phyloP scores from a whole-genome alignment of 1,139 yeast genomes.

The Pichia terricola region DNA sequence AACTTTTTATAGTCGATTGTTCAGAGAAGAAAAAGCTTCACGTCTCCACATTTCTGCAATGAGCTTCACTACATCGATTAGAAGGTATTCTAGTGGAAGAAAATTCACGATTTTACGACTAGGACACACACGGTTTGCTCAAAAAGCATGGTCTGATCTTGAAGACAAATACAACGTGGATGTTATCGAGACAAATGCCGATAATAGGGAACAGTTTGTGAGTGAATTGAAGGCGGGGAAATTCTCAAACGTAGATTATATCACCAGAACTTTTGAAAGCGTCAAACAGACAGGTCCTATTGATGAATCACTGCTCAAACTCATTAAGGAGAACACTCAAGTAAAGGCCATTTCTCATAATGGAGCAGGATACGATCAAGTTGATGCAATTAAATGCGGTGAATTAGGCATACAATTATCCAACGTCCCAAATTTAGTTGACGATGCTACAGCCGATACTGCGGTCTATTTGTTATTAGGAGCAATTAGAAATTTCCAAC shows the following conservation, averaged over 20 bases:
- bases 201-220: constrained; percentile 41
- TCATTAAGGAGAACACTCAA: constrained; percentile 41
- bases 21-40: too few relatives aligned
- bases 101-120: constrained; percentile 53
- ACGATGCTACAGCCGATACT: constrained; percentile 75
- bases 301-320: constrained; percentile 57
- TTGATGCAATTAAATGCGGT: constrained; percentile 48
- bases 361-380: constrained; percentile 94
- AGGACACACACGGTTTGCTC: constrained; percentile 45
- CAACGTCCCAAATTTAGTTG: constrained; percentile 65
- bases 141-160: constrained; percentile 46
- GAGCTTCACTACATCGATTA: too few relatives aligned
- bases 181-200: constrained; percentile 21
- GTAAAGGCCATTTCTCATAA: constrained; percentile 62
- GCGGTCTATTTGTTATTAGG: constrained; percentile 59
- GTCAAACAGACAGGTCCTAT: constrained; percentile 54
- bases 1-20: too few relatives aligned
- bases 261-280: constrained; percentile 30
- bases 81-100: neutral
- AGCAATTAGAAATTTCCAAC: constrained; percentile 56
- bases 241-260: constrained; percentile 38
- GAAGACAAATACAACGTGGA: constrained; percentile 38
- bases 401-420: constrained; percentile 51
- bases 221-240: constrained; percentile 38
- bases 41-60: too few relatives aligned